These are phyloP conservation scores for Macrolepiota albuminosa DNA, from an alignment of 768 basidiomycete species.

Conservation along the genomic window DNA sequence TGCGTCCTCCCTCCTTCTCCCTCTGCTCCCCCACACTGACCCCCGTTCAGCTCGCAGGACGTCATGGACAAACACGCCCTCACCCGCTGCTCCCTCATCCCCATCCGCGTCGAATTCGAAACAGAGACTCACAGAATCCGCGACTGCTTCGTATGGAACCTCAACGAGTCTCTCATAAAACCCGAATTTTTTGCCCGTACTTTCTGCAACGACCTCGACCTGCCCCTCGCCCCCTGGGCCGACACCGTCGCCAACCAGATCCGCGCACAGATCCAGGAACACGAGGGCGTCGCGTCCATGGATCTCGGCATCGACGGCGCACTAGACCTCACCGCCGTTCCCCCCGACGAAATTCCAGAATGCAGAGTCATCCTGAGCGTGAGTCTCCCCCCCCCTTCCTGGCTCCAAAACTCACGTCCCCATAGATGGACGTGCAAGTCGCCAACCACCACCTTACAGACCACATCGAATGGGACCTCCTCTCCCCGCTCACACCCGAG, in stretches of 20 bases:
- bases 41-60: slow-evolving; percentile 51
- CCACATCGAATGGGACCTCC: slow-evolving; percentile 98
- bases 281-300: slow-evolving; percentile 76
- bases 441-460: slow-evolving; percentile 87
- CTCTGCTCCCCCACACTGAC: background rate
- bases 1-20: slow-evolving; percentile 36
- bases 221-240: slow-evolving; percentile 61
- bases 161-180: slow-evolving; percentile 81
- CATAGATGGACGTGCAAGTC: slow-evolving; percentile 94
- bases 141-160: slow-evolving; percentile 95
- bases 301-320: slow-evolving; percentile 63
- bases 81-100: slow-evolving; percentile 57
- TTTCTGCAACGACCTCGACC: slow-evolving; percentile 86
- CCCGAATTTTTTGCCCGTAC: slow-evolving; percentile 82
- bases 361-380: slow-evolving; percentile 82
- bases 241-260: slow-evolving; percentile 86
- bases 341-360: slow-evolving; percentile 59
- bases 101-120: slow-evolving; percentile 94
- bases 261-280: slow-evolving; percentile 85
- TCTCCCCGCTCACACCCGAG: slow-evolving; percentile 87
- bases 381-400: slow-evolving; percentile 22
- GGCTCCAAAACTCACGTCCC: background rate
- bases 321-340: slow-evolving; percentile 37
- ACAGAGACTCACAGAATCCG: slow-evolving; percentile 88
- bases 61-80: slow-evolving; percentile 59